Evolutionary conservation across 306 rosid genomes (phyloP), one percentile per base, ranked within the genome.

Genomic region (Lablab purpureus): DNA sequence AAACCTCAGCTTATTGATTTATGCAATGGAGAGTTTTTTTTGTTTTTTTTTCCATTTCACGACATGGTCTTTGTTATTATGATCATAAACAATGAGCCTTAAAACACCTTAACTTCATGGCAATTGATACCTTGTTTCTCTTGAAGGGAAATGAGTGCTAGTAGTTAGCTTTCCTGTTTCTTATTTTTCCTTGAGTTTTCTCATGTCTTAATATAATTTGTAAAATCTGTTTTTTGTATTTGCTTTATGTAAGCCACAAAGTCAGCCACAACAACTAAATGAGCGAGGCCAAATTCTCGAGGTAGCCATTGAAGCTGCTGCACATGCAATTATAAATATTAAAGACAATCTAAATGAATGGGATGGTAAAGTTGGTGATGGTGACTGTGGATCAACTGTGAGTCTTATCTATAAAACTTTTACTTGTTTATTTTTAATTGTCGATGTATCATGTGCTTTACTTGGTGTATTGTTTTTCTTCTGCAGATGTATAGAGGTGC

Each of bases 361-460:
- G 99, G 99, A 95, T 78, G 64, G 97, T 85, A 87, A 85, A 88
- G 97, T 90, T 79, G 99, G 97, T 40, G 99, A 95, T 83, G 99
- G 99, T 82, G 99, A 95, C 85, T 93, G 97, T 85, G 98, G 99
- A 54, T 87, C 98, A 70, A 92, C 97, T 43, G 99, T 95, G 76
- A 88, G 97, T 88, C 56, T 54, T 55, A 45, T 59, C 46, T 78
- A 79, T 62, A 6, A 80, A 79, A 56, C 36, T 46, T 80, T 30
- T 59, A 14, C 62, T 56, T 63, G 30, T 71, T 36, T 51, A 37
- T 25, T 22, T 71, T 51, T 72, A 28, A 23, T 71, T 81, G 59
- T 54, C 76, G 71, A 74, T 78, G 37, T 25, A 34, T 74, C 59
- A 59, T 80, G 75, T 71, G 64, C 60, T 46, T 81, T 69, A 41